Conservation (phyloP, 768 basidiomycete genomes). For the Lentinula sp. region DNA sequence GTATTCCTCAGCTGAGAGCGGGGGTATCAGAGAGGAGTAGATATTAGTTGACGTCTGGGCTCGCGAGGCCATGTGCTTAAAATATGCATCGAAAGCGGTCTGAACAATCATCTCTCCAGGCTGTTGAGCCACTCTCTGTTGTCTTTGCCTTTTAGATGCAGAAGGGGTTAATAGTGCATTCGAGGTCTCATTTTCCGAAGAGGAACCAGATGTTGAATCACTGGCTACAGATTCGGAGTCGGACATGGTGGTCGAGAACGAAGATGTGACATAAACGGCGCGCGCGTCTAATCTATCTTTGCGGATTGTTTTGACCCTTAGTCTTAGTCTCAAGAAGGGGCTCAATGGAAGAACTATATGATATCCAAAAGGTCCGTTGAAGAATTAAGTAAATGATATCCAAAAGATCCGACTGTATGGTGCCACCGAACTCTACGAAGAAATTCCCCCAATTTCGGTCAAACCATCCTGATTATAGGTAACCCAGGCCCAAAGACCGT, state of each 20-base stretch:
- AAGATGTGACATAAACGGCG: neutral
- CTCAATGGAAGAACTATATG: too few relatives aligned
- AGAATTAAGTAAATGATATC: too few relatives aligned
- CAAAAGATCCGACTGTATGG: neutral
- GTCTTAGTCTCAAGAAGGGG: too few relatives aligned
- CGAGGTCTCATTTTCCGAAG: too few relatives aligned
- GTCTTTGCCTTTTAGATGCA: neutral
- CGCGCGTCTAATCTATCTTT: too few relatives aligned
- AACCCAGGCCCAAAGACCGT: neutral
- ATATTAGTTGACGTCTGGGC: conserved; percentile 72
- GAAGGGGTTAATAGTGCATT: neutral
- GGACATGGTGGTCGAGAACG: neutral
- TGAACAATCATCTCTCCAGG: conserved; percentile 37
- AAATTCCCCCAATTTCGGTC: neutral
- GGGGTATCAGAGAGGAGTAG: conserved; percentile 70
- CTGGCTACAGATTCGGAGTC: too few relatives aligned
- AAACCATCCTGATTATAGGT: neutral
- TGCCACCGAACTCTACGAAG: neutral
- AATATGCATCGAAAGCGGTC: conserved; percentile 80
- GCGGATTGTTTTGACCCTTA: too few relatives aligned
- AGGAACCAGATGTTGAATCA: too few relatives aligned
- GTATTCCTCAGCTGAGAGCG: conserved; percentile 62
- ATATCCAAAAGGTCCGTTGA: too few relatives aligned
- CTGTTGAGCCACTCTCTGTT: neutral
- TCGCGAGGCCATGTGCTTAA: conserved; percentile 55